phyloP scores from a whole-genome alignment of 176 grass and related monocot genomes.

The Pharus latifolius region DNA sequence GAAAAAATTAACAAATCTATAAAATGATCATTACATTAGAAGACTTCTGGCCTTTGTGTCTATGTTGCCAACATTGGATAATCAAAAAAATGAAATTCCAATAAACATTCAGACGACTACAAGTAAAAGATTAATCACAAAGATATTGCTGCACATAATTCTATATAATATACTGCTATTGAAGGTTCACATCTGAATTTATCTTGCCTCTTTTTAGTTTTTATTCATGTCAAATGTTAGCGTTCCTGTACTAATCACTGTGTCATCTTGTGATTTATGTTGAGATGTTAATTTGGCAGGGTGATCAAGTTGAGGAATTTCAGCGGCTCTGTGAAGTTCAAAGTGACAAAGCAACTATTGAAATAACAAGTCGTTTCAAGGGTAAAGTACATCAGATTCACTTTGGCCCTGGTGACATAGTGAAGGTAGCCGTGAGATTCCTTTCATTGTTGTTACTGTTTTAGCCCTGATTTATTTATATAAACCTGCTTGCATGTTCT shows the following conservation, averaged over 20 bases:
- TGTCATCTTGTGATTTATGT: background rate
- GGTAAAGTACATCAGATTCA: constrained; percentile 81
- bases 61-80: background rate
- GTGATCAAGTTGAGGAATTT: constrained; percentile 91
- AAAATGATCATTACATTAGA: background rate
- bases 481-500: background rate
- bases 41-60: background rate
- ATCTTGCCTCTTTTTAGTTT: background rate
- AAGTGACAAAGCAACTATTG: constrained; percentile 97
- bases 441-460: background rate
- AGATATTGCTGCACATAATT: constrained; percentile 1
- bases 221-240: background rate
- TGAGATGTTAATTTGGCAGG: constrained; percentile 30
- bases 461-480: background rate
- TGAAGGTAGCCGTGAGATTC: constrained; percentile 46
- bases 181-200: background rate
- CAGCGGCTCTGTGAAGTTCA: constrained; percentile 88
- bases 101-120: background rate
- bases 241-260: background rate
- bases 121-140: background rate
- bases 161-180: background rate
- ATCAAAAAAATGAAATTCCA: background rate
- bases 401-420: constrained; percentile 66
- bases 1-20: no score
- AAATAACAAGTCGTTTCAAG: constrained; percentile 93